Evolutionary conservation across 805 yeast species (phyloP).

Genomic region (Spathaspora hagerdaliae): DNA sequence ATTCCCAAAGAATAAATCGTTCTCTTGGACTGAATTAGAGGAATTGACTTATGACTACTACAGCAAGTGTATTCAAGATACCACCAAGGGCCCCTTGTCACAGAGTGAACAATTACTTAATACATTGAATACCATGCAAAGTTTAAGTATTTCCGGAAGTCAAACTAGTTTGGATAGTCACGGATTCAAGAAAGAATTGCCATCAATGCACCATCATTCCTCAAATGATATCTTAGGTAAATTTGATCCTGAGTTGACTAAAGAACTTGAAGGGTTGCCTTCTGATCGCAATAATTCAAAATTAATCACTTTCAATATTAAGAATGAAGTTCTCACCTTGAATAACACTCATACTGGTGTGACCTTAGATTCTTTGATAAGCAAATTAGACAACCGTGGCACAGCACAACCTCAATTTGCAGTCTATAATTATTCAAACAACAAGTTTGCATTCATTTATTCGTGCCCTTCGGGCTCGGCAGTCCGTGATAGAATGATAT

Average conservation of each 20-base stretch:
- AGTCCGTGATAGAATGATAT: slow-evolving; percentile 88
- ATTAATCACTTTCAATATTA: slow-evolving; percentile 47
- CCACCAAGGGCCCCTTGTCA: slow-evolving; percentile 47
- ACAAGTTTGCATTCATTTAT: slow-evolving; percentile 59
- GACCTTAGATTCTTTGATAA: slow-evolving; percentile 15
- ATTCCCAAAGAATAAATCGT: slow-evolving; percentile 37
- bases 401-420: slow-evolving; percentile 53
- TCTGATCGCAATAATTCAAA: slow-evolving; percentile 15
- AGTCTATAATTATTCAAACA: slow-evolving; percentile 40
- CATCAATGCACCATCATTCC: slow-evolving; percentile 27
- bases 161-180: slow-evolving; percentile 4
- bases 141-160: slow-evolving; percentile 16
- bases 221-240: slow-evolving; percentile 17
- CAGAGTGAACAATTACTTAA: slow-evolving; percentile 53
- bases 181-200: slow-evolving; percentile 26
- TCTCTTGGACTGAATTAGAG: slow-evolving; percentile 51
- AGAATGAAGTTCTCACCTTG: slow-evolving; percentile 38
- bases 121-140: slow-evolving; percentile 36
- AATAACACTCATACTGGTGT: slow-evolving; percentile 18
- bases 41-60: slow-evolving; percentile 54
- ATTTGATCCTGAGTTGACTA: slow-evolving; percentile 23
- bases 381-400: slow-evolving; percentile 23
- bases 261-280: slow-evolving; percentile 18
- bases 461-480: slow-evolving; percentile 88
- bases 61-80: slow-evolving; percentile 13